These are phyloP conservation scores for Ascochyta pisi DNA, from an alignment of 2,329 filamentous ascomycete genomes.

Conservation along the genomic window DNA sequence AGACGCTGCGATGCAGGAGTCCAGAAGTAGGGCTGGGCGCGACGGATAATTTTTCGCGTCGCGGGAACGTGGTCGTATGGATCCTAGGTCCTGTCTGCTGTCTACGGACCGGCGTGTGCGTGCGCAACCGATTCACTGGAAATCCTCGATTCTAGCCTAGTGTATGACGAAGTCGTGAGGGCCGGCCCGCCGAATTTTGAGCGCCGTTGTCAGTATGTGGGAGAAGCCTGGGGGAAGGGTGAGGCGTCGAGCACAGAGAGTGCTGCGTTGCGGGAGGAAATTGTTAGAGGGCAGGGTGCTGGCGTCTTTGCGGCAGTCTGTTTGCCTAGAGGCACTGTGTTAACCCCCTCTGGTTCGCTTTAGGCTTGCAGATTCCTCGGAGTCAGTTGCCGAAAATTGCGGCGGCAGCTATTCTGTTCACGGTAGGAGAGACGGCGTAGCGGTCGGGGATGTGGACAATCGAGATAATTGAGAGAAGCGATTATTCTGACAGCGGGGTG, in stretches of 20 bases:
- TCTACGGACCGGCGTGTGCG: slow-evolving; percentile 18
- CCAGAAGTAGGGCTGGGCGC: slow-evolving; percentile 19
- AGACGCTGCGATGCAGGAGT: slow-evolving; percentile 18
- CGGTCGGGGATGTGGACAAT: slow-evolving; percentile 3
- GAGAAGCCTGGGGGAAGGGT: slow-evolving; percentile 11
- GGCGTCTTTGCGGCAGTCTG: slow-evolving; percentile 8
- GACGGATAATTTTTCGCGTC: slow-evolving; percentile 32
- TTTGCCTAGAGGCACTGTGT: slow-evolving; percentile 19
- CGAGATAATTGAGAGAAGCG: slow-evolving; percentile 2
- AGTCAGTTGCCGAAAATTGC: slow-evolving; percentile 31
- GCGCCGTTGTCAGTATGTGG: slow-evolving; percentile 22
- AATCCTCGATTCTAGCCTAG: slow-evolving; percentile 32
- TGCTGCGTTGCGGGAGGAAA: slow-evolving; percentile 9
- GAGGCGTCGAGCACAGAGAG: slow-evolving; percentile 4
- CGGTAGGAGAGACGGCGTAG: slow-evolving; percentile 22
- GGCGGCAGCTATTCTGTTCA: slow-evolving; percentile 33
- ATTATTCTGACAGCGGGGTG: slow-evolving; percentile 24
- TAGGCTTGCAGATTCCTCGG: slow-evolving; percentile 30
- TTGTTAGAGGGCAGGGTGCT: slow-evolving; percentile 5
- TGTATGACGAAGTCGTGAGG: slow-evolving; percentile 40
- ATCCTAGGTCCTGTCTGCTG: background rate
- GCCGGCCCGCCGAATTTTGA: slow-evolving; percentile 41
- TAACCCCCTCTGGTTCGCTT: slow-evolving; percentile 32
- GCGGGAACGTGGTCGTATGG: slow-evolving; percentile 16
- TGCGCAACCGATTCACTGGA: slow-evolving; percentile 32